Evolutionary conservation across 2,329 filamentous ascomycete species (phyloP), one percentile per base, ranked within the genome.

Genomic region (Grosmannia clavigera): DNA sequence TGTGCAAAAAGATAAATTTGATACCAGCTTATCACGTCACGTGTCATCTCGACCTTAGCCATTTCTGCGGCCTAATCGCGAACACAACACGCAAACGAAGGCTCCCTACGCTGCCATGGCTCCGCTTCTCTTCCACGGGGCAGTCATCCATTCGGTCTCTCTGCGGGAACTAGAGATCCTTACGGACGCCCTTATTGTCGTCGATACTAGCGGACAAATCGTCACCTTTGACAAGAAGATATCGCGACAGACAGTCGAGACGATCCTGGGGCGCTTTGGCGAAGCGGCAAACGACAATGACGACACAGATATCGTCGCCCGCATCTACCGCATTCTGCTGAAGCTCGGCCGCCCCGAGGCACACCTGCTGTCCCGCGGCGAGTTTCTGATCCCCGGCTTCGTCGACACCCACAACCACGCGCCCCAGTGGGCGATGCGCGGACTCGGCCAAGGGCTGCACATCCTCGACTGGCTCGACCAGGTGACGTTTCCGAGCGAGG

Each of bases 381-480:
- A 81, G 54, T 82, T 85, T 65, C 69, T 84, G 55, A 77, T 83
- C 60, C 82, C 82, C 0, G 81, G 81, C 52, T 80, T 84, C 65
- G 73, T 87, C 58, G 84, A 87, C 71, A 86, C 83, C 1, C 85
- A 87, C 69, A 85, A 85, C 62, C 85, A 88, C 66, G 84, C 85
- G 0, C 84, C 84, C 48, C 77, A 81, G 64, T 80, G 75, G 74
- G 70, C 75, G 16, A 74, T 76, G 69, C 71, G 76, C 29, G 76
- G 78, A 33, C 70, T 79, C 5, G 76, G 76, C 5, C 76, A 79
- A 65, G 73, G 78, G 52, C 71, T 78, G 68, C 75, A 81, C 62
- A 79, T 82, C 62, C 72, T 85, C 9, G 80, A 86, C 66, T 88
- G 85, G 85, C 74, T 87, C 1, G 75, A 81, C 40, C 69, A 78